Evolutionary conservation across 2,329 filamentous ascomycete species (phyloP).

Genomic region (Neurospora sp.): DNA sequence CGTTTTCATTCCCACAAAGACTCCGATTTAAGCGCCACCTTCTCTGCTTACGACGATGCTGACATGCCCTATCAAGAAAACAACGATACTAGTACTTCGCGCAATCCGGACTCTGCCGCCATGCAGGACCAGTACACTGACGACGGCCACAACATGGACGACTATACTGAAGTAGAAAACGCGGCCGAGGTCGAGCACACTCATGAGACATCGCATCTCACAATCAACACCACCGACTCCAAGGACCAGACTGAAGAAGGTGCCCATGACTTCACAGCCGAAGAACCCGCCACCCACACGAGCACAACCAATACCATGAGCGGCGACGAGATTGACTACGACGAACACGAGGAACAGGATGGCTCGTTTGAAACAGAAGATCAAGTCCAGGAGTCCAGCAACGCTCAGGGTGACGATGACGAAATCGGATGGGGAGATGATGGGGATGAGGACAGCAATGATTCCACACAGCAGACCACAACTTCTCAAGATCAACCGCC

Average conservation of each 20-base stretch:
- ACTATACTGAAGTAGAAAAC: background rate
- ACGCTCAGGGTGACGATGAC: conserved; percentile 11
- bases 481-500: conserved; percentile 16
- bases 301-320: conserved; percentile 24
- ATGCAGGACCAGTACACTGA: conserved; percentile 9
- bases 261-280: background rate
- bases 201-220: background rate
- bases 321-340: conserved; percentile 29
- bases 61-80: conserved; percentile 13
- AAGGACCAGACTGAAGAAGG: background rate
- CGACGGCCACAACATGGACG: conserved; percentile 2
- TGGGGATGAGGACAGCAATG: conserved; percentile 21
- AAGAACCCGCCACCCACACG: conserved; percentile 12
- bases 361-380: conserved; percentile 15
- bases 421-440: conserved; percentile 30
- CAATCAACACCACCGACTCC: background rate
- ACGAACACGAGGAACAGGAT: conserved; percentile 17
- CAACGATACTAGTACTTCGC: conserved; percentile 9
- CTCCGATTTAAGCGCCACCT: conserved; percentile 6
- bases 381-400: conserved; percentile 2
- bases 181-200: conserved; percentile 1
- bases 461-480: conserved; percentile 11
- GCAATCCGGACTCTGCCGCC: conserved; percentile 9
- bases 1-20: background rate
- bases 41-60: conserved; percentile 9